These are phyloP conservation scores for Neonectria coccinea DNA, from an alignment of 2,329 filamentous ascomycete species.

Conservation along the genomic window DNA sequence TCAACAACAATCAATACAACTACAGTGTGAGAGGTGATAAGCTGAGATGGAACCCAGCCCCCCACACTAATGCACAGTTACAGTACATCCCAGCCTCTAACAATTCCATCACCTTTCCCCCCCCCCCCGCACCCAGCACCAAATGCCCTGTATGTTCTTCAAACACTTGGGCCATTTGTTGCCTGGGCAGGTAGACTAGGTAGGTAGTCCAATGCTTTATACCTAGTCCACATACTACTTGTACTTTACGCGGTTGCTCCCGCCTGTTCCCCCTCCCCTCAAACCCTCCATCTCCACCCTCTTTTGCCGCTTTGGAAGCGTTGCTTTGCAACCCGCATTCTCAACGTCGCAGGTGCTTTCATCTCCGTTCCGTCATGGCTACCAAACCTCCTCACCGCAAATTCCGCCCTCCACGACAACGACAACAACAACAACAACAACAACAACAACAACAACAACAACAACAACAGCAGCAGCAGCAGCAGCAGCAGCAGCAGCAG, in stretches of 20 bases:
- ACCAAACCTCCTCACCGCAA: slow-evolving; percentile 8
- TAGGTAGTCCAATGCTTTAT: no score
- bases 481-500: slow-evolving; percentile 11
- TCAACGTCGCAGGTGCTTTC: not conserved
- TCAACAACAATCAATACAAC: no score
- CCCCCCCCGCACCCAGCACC: no score
- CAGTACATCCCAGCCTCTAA: not conserved
- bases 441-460: no score
- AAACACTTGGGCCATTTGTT: not conserved
- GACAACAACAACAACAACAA: no score
- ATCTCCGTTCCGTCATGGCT: slow-evolving; percentile 5
- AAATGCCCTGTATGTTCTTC: no score
- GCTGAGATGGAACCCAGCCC: not conserved
- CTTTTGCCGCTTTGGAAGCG: not conserved
- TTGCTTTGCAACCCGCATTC: no score
- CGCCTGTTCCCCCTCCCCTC: not conserved
- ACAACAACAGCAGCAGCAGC: no score
- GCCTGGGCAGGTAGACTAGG: no score
- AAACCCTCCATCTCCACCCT: not conserved
- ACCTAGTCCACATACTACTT: no score
- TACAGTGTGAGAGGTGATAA: not conserved
- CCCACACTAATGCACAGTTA: not conserved
- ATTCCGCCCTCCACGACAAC: slow-evolving; percentile 12
- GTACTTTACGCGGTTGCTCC: not conserved
- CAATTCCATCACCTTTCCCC: not conserved